Evolutionary conservation across 192 early-diverging fungal species (phyloP).

Genomic region (Pilobolus umbonatus): DNA sequence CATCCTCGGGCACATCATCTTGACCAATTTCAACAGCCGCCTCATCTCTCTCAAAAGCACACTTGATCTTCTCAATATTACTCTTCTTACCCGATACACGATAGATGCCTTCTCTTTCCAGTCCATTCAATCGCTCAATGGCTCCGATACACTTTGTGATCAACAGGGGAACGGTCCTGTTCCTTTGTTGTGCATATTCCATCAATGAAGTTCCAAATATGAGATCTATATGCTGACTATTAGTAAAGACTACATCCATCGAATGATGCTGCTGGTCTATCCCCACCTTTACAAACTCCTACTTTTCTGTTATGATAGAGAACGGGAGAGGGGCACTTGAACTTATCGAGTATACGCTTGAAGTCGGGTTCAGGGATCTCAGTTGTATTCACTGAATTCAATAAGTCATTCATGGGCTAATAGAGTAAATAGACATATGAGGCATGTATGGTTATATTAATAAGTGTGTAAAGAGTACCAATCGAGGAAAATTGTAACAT

Average conservation of each 20-base stretch:
- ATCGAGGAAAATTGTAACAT: neutral
- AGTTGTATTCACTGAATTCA: neutral
- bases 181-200: constrained; percentile 27
- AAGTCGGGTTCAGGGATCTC: constrained; percentile 1
- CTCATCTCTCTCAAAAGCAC: constrained; percentile 34
- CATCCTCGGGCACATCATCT: constrained; percentile 42
- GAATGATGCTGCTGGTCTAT: neutral
- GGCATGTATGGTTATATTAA: too few species aligned
- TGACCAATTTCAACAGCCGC: constrained; percentile 20
- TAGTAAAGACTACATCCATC: neutral
- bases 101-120: constrained; percentile 38
- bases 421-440: too few species aligned
- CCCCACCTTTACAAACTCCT: constrained; percentile 29
- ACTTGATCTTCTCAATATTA: constrained; percentile 28
- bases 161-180: constrained; percentile 25
- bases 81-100: constrained; percentile 31
- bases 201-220: constrained; percentile 32
- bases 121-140: constrained; percentile 26
- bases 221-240: constrained; percentile 23
- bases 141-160: constrained; percentile 32
- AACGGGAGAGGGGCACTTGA: too few species aligned
- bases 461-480: too few species aligned
- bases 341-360: too few species aligned
- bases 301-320: constrained; percentile 24
- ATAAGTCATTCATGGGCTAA: neutral